These are phyloP conservation scores for Astragalus glycyphyllos DNA, from an alignment of 306 rosid genomes.

Conservation along the genomic window DNA sequence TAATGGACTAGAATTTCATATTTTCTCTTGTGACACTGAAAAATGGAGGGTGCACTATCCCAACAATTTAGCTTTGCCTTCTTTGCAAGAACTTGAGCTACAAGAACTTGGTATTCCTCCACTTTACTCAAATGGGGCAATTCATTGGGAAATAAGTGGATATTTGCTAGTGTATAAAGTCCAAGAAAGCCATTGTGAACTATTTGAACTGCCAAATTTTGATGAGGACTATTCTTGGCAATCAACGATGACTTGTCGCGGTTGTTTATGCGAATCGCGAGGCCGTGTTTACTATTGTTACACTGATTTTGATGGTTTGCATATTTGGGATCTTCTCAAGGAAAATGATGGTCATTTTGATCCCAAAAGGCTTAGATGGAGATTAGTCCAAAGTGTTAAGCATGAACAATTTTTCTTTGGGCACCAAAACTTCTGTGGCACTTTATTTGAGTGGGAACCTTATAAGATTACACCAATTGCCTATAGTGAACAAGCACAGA, in stretches of 20 bases:
- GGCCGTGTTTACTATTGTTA: constrained; percentile 49
- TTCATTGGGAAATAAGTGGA: constrained; percentile 54
- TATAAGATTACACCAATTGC: constrained; percentile 42
- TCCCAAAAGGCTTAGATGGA: constrained; percentile 45
- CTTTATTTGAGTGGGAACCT: constrained; percentile 41
- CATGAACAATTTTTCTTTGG: constrained; percentile 22
- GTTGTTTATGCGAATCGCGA: constrained; percentile 46
- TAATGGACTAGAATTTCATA: constrained; percentile 28
- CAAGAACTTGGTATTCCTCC: constrained; percentile 35
- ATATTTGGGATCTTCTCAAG: constrained; percentile 48
- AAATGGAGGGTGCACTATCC: constrained; percentile 31
- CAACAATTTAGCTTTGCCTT: constrained; percentile 18
- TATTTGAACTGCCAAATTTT: constrained; percentile 41
- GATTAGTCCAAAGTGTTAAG: constrained; percentile 33
- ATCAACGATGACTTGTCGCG: constrained; percentile 42
- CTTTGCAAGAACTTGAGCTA: constrained; percentile 44
- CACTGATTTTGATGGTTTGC: constrained; percentile 48
- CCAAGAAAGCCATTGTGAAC: constrained; percentile 5
- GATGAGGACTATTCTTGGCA: constrained; percentile 43
- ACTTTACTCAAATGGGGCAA: constrained; percentile 46
- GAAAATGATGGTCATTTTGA: constrained; percentile 39
- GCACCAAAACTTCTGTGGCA: not conserved
- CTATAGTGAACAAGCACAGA: constrained; percentile 27
- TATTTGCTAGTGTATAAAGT: constrained; percentile 40
- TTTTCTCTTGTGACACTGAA: constrained; percentile 40